A percentile compares a stretch with the other conserved stretches of the same genome.
Evolutionary conservation across 129 eudicot genomes (phyloP).

Genomic region (Flaveria brownii): DNA sequence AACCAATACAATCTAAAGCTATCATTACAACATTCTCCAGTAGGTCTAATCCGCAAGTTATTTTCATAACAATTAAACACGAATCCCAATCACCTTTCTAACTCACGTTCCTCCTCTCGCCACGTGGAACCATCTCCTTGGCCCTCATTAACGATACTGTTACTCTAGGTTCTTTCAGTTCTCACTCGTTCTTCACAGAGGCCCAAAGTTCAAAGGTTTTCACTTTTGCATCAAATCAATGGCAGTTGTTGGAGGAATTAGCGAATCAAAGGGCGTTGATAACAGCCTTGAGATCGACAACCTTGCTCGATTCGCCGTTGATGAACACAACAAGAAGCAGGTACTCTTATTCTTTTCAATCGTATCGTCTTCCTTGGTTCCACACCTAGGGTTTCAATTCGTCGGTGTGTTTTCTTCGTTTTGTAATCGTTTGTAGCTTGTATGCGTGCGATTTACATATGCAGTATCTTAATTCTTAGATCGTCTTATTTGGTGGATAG

Average conservation of each 20-base stretch:
- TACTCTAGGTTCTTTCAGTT: neutral
- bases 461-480: conserved; percentile 1
- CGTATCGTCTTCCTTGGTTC: neutral
- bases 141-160: neutral
- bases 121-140: neutral
- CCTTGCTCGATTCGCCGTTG: conserved; percentile 61
- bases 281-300: conserved; percentile 49
- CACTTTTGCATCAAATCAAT: conserved; percentile 8
- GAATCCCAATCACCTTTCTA: too few species aligned
- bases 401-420: neutral
- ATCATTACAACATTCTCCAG: too few species aligned
- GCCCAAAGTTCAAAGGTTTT: neutral
- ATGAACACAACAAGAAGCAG: conserved; percentile 54
- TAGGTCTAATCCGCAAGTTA: too few species aligned
- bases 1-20: too few species aligned
- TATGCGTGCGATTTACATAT: conserved; percentile 3
- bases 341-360: conserved; percentile 6
- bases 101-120: neutral
- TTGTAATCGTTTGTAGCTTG: neutral
- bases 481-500: neutral
- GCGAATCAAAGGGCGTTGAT: conserved; percentile 38
- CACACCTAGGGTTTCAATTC: neutral
- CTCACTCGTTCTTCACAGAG: neutral
- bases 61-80: too few species aligned
- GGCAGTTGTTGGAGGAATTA: conserved; percentile 48